phyloP scores from a whole-genome alignment of 768 basidiomycete genomes.

The Russula sp. region DNA sequence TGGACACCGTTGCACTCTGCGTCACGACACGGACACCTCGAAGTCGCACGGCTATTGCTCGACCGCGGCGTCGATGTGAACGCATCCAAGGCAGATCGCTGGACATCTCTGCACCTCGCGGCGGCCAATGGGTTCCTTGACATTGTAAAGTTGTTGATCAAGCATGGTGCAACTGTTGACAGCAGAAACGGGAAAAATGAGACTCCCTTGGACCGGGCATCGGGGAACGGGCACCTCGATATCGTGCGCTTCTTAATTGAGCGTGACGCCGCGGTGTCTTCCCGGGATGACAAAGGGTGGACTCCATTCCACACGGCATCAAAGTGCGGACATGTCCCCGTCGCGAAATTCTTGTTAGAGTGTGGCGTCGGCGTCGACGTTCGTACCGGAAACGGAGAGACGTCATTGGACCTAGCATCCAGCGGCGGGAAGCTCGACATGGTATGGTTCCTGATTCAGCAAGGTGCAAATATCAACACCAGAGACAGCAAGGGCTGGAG shows the following conservation, averaged over 20 bases:
- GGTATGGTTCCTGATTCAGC: neutral
- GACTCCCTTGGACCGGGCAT: neutral
- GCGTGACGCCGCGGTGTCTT: neutral
- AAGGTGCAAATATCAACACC: neutral
- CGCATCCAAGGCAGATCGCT: neutral
- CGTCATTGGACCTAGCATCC: neutral
- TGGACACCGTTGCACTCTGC: neutral
- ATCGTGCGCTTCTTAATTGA: neutral
- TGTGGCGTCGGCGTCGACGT: neutral
- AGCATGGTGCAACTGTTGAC: neutral
- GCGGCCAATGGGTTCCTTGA: neutral
- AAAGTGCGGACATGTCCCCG: neutral
- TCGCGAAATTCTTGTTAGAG: neutral
- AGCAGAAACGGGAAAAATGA: neutral
- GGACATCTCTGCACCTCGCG: neutral
- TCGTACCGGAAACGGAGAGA: neutral
- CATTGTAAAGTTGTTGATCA: neutral
- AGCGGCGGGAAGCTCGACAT: neutral
- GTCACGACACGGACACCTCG: neutral
- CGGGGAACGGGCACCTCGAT: neutral
- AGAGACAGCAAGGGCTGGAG: neutral
- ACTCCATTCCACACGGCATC: slow-evolving; percentile 5
- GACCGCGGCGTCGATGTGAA: neutral
- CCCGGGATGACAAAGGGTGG: neutral
- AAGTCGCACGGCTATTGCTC: neutral